These are phyloP conservation scores for Cenchrus americanus DNA, from an alignment of 176 grass and related monocot species.

Conservation along the genomic window DNA sequence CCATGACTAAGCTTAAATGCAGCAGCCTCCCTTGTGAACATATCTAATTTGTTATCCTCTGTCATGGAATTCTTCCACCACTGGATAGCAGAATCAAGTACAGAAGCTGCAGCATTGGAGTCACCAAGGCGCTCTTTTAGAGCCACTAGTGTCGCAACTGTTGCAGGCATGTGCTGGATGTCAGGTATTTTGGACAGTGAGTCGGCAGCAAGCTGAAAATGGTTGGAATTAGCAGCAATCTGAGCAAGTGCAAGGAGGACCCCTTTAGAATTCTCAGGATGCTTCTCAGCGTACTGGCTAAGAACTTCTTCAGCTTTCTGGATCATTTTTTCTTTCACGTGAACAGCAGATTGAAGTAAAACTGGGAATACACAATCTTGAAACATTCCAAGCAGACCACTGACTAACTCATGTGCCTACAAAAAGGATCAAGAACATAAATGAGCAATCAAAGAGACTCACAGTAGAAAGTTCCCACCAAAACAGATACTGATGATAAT, in stretches of 20 bases:
- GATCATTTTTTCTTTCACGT: slow-evolving; percentile 82
- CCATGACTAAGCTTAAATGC: slow-evolving; percentile 84
- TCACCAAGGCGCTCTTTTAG: slow-evolving; percentile 73
- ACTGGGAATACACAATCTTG: slow-evolving; percentile 62
- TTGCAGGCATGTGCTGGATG: slow-evolving; percentile 88
- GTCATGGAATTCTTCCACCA: slow-evolving; percentile 94
- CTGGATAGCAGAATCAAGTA: slow-evolving; percentile 75
- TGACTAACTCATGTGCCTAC: slow-evolving; percentile 74
- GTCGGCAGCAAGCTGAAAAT: slow-evolving; percentile 79
- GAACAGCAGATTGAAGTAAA: slow-evolving; percentile 77
- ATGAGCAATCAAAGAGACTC: neutral
- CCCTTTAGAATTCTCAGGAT: slow-evolving; percentile 60
- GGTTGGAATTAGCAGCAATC: slow-evolving; percentile 68
- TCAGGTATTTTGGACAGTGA: slow-evolving; percentile 68
- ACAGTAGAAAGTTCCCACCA: neutral
- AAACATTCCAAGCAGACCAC: slow-evolving; percentile 59
- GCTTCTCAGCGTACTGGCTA: slow-evolving; percentile 59
- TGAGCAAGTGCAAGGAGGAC: slow-evolving; percentile 80
- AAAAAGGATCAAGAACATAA: slow-evolving; percentile 38
- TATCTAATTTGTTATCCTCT: slow-evolving; percentile 74
- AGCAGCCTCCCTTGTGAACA: slow-evolving; percentile 82
- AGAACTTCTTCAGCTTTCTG: slow-evolving; percentile 88
- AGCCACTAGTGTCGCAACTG: slow-evolving; percentile 72
- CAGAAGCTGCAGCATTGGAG: slow-evolving; percentile 49
- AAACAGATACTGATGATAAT: neutral